Evolutionary conservation across 805 yeast genomes (phyloP).

Genomic region (Diddensiella transvaalensis): DNA sequence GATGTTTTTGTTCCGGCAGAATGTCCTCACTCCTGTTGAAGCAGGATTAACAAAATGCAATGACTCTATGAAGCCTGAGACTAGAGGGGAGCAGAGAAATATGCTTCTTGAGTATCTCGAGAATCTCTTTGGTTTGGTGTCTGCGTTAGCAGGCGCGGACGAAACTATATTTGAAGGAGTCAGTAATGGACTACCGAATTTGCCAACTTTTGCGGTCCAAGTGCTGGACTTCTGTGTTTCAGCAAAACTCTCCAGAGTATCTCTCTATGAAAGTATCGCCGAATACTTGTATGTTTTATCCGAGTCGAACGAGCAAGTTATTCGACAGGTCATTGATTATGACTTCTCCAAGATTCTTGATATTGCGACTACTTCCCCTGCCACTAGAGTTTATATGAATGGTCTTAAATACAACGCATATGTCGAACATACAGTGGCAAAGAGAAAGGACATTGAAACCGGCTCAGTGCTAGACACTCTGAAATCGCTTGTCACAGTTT

Average conservation of each 20-base stretch:
- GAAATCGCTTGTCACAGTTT: slow-evolving; percentile 13
- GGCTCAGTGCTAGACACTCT: slow-evolving; percentile 17
- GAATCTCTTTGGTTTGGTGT: slow-evolving; percentile 64
- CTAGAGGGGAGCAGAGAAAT: slow-evolving; percentile 39
- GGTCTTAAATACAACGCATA: slow-evolving; percentile 30
- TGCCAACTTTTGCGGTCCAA: slow-evolving; percentile 18
- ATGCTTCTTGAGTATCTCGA: slow-evolving; percentile 66
- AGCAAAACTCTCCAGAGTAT: background rate
- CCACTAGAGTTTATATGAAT: slow-evolving; percentile 26
- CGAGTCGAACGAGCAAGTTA: slow-evolving; percentile 26
- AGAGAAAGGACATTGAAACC: slow-evolving; percentile 13
- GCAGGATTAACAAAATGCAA: slow-evolving; percentile 41
- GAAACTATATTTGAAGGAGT: slow-evolving; percentile 53
- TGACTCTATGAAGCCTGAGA: background rate
- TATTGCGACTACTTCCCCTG: background rate
- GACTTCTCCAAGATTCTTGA: slow-evolving; percentile 8
- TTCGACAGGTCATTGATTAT: slow-evolving; percentile 11
- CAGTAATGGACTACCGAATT: slow-evolving; percentile 26
- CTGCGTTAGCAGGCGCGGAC: slow-evolving; percentile 62
- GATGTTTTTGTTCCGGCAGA: slow-evolving; percentile 69
- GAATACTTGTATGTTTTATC: slow-evolving; percentile 32
- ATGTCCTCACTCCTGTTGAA: slow-evolving; percentile 64
- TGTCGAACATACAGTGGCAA: slow-evolving; percentile 13
- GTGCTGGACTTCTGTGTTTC: slow-evolving; percentile 9
- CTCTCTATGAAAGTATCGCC: slow-evolving; percentile 23